Evolutionary conservation across 1,284 basidiomycete genomes (phyloP), one percentile per base, ranked within the genome.

Genomic region (Microstroma glucosiphilum): DNA sequence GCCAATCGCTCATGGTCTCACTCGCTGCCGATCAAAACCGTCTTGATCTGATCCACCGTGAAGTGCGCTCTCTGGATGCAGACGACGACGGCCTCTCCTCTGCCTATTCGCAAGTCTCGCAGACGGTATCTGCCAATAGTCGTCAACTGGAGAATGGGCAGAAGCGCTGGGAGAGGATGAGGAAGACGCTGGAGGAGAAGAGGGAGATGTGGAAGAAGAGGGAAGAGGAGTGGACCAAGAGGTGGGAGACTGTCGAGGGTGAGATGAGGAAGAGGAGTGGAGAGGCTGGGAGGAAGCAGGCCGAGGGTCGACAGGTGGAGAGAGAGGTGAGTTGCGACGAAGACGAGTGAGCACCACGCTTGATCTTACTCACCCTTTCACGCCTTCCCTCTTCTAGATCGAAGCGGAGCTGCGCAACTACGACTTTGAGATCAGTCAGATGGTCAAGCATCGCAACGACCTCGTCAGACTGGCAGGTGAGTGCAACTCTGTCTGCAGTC

Each of bases 371-470:
- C 3, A 37, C 30, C 30, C 30, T 9, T 4, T 9, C 9, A 9
- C 30, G 3, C 30, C 4, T 37, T 37, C 30, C 30, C 30, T 4
- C 30, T 37, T 9, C 30, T 37, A 54, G 21, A 54, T 54, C 51
- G 51, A 54, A 21, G 51, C 51, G 21, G 51, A 54, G 51, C 51
- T 54, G 15, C 15, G 51, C 13, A 25, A 13, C 25, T 54, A 54
- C 21, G 51, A 54, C 26, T 19, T 25, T 26, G 51, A 54, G 21
- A 25, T 54, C 13, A 25, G 21, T 21, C 21, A 19, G 15, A 54
- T 54, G 51, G 21, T 54, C 25, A 54, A 54, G 51, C 51, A 54
- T 19, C 51, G 51, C 6, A 54, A 54, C 13, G 51, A 54, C 51
- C 25, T 54, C 21, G 51, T 54, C 17, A 17, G 25, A 25, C 25